Evolutionary conservation across 345 rosid species (phyloP).

Genomic region (Camelina neglecta): DNA sequence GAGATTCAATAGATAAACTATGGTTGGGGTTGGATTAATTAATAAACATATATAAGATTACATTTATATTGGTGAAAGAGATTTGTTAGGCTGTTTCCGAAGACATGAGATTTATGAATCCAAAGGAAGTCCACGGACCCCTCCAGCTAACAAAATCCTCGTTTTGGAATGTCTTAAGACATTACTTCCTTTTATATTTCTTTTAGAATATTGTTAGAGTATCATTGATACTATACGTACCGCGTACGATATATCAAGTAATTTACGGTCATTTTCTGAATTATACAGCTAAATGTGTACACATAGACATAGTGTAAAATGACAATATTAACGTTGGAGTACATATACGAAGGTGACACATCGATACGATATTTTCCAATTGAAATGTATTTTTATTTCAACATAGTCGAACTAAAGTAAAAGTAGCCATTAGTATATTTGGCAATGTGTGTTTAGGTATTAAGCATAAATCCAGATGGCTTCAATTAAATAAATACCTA

Average conservation of each 20-base stretch:
- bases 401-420: constrained; percentile 12
- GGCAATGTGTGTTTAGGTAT: constrained; percentile 30
- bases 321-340: neutral
- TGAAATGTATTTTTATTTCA: constrained; percentile 3
- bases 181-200: neutral
- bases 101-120: constrained; percentile 29
- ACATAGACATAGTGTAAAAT: neutral
- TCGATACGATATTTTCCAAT: neutral
- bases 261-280: neutral
- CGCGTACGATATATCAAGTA: neutral
- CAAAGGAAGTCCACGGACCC: constrained; percentile 28
- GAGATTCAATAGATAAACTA: constrained; percentile 21
- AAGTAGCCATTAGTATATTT: constrained; percentile 22
- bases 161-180: constrained; percentile 29
- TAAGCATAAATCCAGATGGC: constrained; percentile 28
- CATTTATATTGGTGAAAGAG: constrained; percentile 27
- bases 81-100: constrained; percentile 35
- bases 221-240: neutral
- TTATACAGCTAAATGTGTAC: neutral
- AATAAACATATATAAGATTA: neutral
- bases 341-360: constrained; percentile 13
- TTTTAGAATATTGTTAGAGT: constrained; percentile 6
- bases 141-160: constrained; percentile 34
- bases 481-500: constrained; percentile 15
- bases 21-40: neutral